Conservation (phyloP, 2,329 filamentous ascomycete genomes). For the Ambrosiella cleistominuta region DNA sequence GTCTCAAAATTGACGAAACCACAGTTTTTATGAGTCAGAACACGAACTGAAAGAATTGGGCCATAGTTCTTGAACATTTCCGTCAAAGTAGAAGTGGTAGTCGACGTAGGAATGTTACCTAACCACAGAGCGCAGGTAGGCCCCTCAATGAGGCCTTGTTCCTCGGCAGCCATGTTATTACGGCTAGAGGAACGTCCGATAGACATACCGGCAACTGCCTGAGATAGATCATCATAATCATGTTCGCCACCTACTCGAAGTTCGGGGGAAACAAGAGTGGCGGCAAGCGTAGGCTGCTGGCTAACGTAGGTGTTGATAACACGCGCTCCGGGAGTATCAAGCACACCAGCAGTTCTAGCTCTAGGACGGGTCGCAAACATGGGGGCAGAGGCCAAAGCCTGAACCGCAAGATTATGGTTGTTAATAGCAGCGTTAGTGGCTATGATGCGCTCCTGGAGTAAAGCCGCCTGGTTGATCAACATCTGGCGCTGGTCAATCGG, state of each 20-base stretch:
- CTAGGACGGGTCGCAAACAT: constrained; percentile 58
- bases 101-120: constrained; percentile 91
- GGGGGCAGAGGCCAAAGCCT: constrained; percentile 76
- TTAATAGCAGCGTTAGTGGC: constrained; percentile 57
- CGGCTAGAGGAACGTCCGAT: constrained; percentile 48
- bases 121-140: constrained; percentile 93
- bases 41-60: constrained; percentile 74
- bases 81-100: constrained; percentile 82
- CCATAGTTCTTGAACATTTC: constrained; percentile 94
- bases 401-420: constrained; percentile 82
- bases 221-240: constrained; percentile 63
- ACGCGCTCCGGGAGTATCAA: constrained; percentile 58
- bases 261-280: constrained; percentile 57
- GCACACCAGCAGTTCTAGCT: constrained; percentile 76
- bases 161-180: constrained; percentile 56
- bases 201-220: constrained; percentile 67
- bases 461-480: constrained; percentile 39
- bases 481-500: constrained; percentile 43
- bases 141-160: constrained; percentile 58
- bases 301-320: constrained; percentile 57
- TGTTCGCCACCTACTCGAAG: constrained; percentile 56
- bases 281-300: constrained; percentile 50
- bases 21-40: constrained; percentile 96
- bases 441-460: constrained; percentile 43
- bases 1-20: constrained; percentile 96